These are phyloP conservation scores for Kodamaea kaohsiungensis DNA, from an alignment of 805 yeast genomes.

Conservation along the genomic window DNA sequence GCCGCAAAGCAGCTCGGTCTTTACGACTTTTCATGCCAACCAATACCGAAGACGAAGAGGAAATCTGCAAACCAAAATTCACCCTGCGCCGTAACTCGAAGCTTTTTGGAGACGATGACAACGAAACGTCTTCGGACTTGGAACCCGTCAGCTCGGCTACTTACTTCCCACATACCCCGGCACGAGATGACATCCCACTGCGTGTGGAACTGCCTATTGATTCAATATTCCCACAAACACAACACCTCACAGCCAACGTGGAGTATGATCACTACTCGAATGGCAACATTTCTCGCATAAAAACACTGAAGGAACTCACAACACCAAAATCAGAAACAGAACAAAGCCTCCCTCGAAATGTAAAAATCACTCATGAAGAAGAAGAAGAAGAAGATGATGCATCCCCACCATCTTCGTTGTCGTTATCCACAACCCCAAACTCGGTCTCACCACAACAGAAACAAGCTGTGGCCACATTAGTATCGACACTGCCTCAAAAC, in stretches of 20 bases:
- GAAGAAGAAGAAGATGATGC: neutral
- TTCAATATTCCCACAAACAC: constrained; percentile 15
- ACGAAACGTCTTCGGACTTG: neutral
- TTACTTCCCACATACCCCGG: constrained; percentile 65
- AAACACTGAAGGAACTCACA: constrained; percentile 8
- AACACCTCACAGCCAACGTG: constrained; percentile 50
- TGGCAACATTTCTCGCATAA: constrained; percentile 32
- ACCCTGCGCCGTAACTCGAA: constrained; percentile 12
- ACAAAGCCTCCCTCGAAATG: neutral
- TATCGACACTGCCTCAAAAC: constrained; percentile 1
- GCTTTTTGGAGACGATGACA: constrained; percentile 2
- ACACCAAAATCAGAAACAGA: neutral
- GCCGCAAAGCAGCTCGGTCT: constrained; percentile 60
- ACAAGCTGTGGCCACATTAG: neutral
- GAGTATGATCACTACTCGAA: constrained; percentile 43
- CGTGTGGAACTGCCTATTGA: constrained; percentile 4
- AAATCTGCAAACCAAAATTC: constrained; percentile 3
- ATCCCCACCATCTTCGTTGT: neutral
- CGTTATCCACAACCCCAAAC: constrained; percentile 1
- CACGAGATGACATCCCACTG: constrained; percentile 15
- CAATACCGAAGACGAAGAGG: constrained; percentile 14
- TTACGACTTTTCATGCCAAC: constrained; percentile 50
- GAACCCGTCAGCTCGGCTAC: constrained; percentile 73
- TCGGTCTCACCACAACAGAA: constrained; percentile 45
- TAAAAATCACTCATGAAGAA: neutral